A percentile compares a stretch with the other conserved stretches of the same genome.
Conservation (phyloP, 805 yeast species). For the Saitoella complicata region DNA sequence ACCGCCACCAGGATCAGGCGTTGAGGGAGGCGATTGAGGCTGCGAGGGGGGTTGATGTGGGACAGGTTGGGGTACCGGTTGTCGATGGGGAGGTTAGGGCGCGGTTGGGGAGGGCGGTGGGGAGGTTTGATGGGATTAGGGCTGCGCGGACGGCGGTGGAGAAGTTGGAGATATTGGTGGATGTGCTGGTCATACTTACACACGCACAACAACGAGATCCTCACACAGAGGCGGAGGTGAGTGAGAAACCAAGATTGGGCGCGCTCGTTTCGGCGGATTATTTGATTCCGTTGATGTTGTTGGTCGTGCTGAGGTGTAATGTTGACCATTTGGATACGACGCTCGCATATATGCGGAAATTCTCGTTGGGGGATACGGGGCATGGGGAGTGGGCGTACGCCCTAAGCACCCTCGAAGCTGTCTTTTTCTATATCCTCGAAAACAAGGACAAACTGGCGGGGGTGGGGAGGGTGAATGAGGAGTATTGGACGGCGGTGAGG, state of each 20-base stretch:
- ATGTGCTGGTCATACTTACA: too few relatives aligned
- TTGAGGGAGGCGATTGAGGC: too few relatives aligned
- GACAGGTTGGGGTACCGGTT: too few relatives aligned
- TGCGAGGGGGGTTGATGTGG: too few relatives aligned
- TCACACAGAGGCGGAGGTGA: constrained; percentile 12
- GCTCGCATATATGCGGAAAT: constrained; percentile 46
- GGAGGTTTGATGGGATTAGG: too few relatives aligned
- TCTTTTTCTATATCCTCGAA: constrained; percentile 43
- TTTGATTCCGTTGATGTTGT: constrained; percentile 50
- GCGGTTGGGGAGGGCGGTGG: too few relatives aligned
- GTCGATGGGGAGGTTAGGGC: too few relatives aligned
- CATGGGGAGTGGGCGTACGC: constrained; percentile 61
- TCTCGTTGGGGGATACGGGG: constrained; percentile 32
- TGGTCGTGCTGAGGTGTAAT: constrained; percentile 38
- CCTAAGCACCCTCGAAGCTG: constrained; percentile 71
- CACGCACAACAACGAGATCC: background rate
- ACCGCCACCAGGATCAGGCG: too few relatives aligned
- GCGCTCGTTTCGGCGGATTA: constrained; percentile 61
- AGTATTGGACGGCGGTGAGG: constrained; percentile 38
- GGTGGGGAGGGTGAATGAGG: constrained; percentile 32
- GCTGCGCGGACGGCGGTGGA: too few relatives aligned
- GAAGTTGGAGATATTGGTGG: too few relatives aligned
- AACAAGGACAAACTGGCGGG: constrained; percentile 25
- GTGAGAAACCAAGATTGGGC: background rate
- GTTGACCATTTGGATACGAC: constrained; percentile 46